Evolutionary conservation across 73 alveolate genomes (phyloP), one percentile per base, ranked within the genome.

Genomic region (Paramecium bursaria): DNA sequence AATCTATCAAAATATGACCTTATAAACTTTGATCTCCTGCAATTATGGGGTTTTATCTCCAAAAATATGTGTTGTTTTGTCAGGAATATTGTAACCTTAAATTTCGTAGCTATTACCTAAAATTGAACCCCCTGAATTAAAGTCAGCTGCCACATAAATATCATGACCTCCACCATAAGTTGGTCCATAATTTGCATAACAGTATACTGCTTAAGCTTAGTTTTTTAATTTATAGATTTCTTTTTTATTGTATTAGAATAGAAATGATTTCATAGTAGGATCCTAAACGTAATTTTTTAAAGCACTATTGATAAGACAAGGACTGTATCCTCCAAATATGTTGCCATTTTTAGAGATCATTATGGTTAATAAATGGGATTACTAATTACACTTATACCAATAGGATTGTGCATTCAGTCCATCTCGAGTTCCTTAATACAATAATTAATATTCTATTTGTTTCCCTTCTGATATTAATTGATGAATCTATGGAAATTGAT

Each of bases 31-130:
- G 3, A 42, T 25, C 44, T 67, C 82, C 17, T 15, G 60, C 44
- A 67, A 17, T 21, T 67, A 39, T 35, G 82, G 82, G 33, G 54
- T 35, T 21, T 53, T 46, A 4, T 57, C 29, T 0, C 82, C 82
- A n/a, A 14, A 33, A n/a, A 67, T 39, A n/a, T 35, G 57, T 4
- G 23, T 67, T 1, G 50, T 26, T 9, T 14, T 39, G 9, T 9
- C 11, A 39, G 11, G 1, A 15, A 39, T 22, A 5, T 67, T 5
- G 27, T 67, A 19, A n/a, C 11, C 11, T 39, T 67, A 53, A 39
- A 39, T 7, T 35, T 67, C 5, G 44, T 67, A 67, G 1, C 35
- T 31, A 67, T 7, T 0, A 4, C 82, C 82, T 15, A 67, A 17
- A 67, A 39, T 39, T 4, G 60, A 35, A 22, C 0, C 6, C 1